Evolutionary conservation across 208 protist species (phyloP), one percentile per base, ranked within the genome.

Genomic region (Strigomonas culicis): DNA sequence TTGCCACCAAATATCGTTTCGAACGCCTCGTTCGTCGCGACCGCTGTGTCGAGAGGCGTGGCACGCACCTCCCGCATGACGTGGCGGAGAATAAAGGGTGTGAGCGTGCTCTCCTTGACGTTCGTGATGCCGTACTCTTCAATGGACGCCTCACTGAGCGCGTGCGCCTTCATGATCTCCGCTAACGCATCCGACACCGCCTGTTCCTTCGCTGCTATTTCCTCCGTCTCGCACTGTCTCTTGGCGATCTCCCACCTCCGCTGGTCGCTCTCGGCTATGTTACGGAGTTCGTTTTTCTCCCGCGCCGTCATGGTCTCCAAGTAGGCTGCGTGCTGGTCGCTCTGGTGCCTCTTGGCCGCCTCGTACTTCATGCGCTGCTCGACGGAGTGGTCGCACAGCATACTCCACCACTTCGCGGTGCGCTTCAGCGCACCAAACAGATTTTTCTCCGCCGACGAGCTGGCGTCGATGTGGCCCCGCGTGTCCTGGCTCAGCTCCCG

Each of bases 351-450:
- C 47, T 69, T 63, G 0, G 86, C 86, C 27, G 68, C 59, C 59
- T 84, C 82, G 19, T 75, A 75, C 61, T 81, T 62, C 19, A 83
- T 70, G 44, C 80, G 74, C 22, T 82, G 84, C 30, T 84, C 77
- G 21, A 90, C 68, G 30, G 80, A 63, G 63, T 87, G 79, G 36
- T 84, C 75, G 61, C 84, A 92, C 57, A 95, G 72, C 13, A 80
- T 27, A 21, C 86, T 74, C 84, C 90, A 91, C 82, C 86, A 95
- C 36, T 43, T 61, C 19, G 79, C 74, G 27, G 82, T 84, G 34
- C 65, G 64, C 36, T 74, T 73, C 10, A 95, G 47, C 25, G 75
- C 70, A n/a, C 61, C 41, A 21, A 86, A 64, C 19, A 95, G 55
- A 13, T 82, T 70, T 39, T 77, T 57, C 75, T 95, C 89, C 47